Base-by-base conservation (phyloP, 2,329 filamentous ascomycete genomes). In the Anthostomella pinea region DNA sequence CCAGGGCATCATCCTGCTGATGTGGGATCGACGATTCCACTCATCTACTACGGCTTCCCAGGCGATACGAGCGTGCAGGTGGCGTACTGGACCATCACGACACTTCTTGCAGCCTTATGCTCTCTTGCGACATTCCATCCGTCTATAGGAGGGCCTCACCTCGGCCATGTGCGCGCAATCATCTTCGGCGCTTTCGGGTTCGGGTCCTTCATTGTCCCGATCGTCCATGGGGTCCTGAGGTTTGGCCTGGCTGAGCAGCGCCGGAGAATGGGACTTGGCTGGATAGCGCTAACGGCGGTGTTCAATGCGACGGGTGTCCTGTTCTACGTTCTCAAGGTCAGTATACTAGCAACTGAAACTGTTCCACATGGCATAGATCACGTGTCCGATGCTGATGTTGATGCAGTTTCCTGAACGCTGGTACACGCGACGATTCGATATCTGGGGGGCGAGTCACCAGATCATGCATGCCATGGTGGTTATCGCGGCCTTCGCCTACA, bases 1-100 rank as follows among this genome's bases (percentile, higher is more conserved):
- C 46, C 67, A 79, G 27, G 77, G 78, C 6, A 76, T 83, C 27
- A 67, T 83, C 3, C 62, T 75, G 6, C 56, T 83, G 40, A 82
- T 82, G 59, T 83, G 77, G 75, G 72, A 73, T 71, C 72, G 39
- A 79, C 75, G 30, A 64, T 81, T 6, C 77, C 79, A 4, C 69
- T 75, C 2, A 60, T 81, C n/a, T 75, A 74, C 50, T 77, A 77
- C 51, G 67, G 64, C 3, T 77, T 79, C 45, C 63, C 64, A 15
- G 19, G 19, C 4, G 49, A 63, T 6, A 35, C 52, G 1, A 22
- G 36, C 8, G 45, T 64, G 13, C 63, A 60, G 32, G 45, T 47
- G 4, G 31, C 53, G 1, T 73, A 73, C 51, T 58, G 58, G 52
- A 38, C 39, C 1, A 40, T 62, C 8, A 66, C 63, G 11, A 58